Percentiles rank a stretch among this genome's conserved stretches.
phyloP scores from a whole-genome alignment of 2,329 filamentous ascomycete species.

The Fusarium sp. region DNA sequence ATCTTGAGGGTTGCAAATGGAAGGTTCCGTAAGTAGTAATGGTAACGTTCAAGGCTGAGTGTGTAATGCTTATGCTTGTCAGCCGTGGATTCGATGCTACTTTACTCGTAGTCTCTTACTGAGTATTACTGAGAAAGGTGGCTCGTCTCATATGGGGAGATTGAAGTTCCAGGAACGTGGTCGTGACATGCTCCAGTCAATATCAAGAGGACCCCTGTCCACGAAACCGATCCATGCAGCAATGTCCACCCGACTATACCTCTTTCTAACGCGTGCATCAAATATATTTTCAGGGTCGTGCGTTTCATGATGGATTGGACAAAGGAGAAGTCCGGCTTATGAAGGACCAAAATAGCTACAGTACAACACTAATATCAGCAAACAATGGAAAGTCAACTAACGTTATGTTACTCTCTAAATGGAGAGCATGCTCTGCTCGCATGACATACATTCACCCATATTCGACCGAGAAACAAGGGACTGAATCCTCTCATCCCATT shows the following conservation, averaged over 20 bases:
- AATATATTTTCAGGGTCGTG: constrained; percentile 29
- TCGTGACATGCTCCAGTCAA: constrained; percentile 41
- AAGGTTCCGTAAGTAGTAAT: neutral
- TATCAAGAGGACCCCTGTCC: constrained; percentile 30
- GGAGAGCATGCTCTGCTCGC: constrained; percentile 4
- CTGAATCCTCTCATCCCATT: constrained; percentile 26
- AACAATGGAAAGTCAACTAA: neutral
- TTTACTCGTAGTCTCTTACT: neutral
- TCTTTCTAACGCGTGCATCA: constrained; percentile 38
- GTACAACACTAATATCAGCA: neutral
- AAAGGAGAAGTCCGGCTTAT: constrained; percentile 14
- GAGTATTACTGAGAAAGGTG: neutral
- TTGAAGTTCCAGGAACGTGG: constrained; percentile 42
- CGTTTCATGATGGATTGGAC: constrained; percentile 43
- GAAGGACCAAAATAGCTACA: constrained; percentile 19
- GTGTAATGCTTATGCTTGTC: neutral
- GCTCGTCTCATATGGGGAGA: constrained; percentile 24
- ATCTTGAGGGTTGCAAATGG: constrained; percentile 3
- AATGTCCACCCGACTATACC: constrained; percentile 33
- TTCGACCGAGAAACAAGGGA: constrained; percentile 16
- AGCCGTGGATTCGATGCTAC: neutral
- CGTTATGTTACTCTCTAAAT: neutral
- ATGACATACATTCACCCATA: constrained; percentile 4
- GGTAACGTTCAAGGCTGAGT: constrained; percentile 11
- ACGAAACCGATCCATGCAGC: constrained; percentile 34